A percentile compares a stretch with the other conserved stretches of the same genome.
These are phyloP conservation scores for Ogataea ganodermae DNA, from an alignment of 805 yeast species.

Conservation along the genomic window DNA sequence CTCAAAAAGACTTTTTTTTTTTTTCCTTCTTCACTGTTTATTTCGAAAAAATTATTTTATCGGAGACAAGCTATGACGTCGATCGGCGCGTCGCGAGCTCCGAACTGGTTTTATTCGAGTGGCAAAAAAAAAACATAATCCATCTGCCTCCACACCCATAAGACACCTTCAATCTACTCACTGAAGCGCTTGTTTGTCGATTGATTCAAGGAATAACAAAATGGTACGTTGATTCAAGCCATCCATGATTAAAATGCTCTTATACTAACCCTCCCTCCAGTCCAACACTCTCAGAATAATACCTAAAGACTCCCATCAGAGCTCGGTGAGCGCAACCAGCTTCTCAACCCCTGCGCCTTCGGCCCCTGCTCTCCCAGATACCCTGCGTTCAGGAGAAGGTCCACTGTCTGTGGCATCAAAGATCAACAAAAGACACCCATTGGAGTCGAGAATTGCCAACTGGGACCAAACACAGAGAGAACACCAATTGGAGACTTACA, in stretches of 20 bases:
- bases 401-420: conserved; percentile 60
- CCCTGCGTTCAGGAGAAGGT: conserved; percentile 65
- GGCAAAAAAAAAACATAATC: conserved; percentile 14
- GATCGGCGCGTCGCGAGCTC: conserved; percentile 14
- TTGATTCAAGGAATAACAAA: neutral
- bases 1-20: conserved; percentile 3
- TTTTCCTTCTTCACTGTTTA: neutral
- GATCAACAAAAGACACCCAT: conserved; percentile 80
- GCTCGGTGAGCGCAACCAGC: conserved; percentile 51
- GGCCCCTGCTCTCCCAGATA: conserved; percentile 71
- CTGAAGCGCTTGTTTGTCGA: neutral
- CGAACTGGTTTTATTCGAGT: conserved; percentile 5
- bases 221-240: conserved; percentile 3
- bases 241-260: neutral
- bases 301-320: conserved; percentile 50
- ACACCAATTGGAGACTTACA: conserved; percentile 70
- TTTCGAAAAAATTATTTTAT: conserved; percentile 5
- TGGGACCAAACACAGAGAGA: conserved; percentile 82
- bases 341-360: conserved; percentile 61
- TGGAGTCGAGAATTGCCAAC: conserved; percentile 69
- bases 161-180: no score
- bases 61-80: conserved; percentile 13
- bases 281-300: conserved; percentile 47
- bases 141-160: neutral
- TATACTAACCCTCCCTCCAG: conserved; percentile 27